Evolutionary conservation across 2,329 filamentous ascomycete species (phyloP), one percentile per base, ranked within the genome.

Genomic region (Chrysosporium queenslandicum): DNA sequence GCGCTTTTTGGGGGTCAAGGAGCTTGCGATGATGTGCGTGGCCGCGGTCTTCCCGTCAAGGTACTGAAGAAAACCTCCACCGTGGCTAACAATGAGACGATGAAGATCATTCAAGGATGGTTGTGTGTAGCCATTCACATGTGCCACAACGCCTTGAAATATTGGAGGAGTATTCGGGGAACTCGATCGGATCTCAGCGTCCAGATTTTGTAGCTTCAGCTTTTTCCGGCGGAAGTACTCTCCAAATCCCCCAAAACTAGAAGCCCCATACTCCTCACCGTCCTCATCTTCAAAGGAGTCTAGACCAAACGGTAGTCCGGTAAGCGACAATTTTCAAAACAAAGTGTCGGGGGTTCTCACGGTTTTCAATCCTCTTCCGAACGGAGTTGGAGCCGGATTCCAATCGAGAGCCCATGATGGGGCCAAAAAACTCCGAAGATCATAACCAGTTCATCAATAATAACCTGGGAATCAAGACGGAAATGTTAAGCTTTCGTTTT

Each of bases 191-290:
- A 94, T 74, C 50, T 94, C 81, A 7, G 82, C 83, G 69, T 98
- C 92, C 27, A 92, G 79, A 63, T 98, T 98, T 68, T 97, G 92
- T 2, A 98, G 77, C 66, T 98, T 98, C 68, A 95, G 82, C 75
- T 94, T 96, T 74, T 98, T 98, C 52, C 90, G 83, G 46, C 90
- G 79, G 66, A 96, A 94, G 68, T 97, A 98, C 64, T 97, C 91
- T 21, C 76, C 71, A 62, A 97, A 94, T 7, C 90, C 91, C 23
- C 88, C 87, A 68, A 97, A 98, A 49, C 79, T 80, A 57, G 89
- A 96, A 1, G 77, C 80, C 54, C 84, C 82, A 67, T 98, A 98
- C 67, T 98, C 94, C 53, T 97, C 91, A 53, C 92, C 91, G 21
- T 79, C 78, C 65, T 96, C 89, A 56, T 86, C 77, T 1, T 83